Percentiles rank a stretch among this genome's conserved stretches.
These are phyloP conservation scores for Quercus tomentella DNA, from an alignment of 331 rosid species.

Conservation along the genomic window DNA sequence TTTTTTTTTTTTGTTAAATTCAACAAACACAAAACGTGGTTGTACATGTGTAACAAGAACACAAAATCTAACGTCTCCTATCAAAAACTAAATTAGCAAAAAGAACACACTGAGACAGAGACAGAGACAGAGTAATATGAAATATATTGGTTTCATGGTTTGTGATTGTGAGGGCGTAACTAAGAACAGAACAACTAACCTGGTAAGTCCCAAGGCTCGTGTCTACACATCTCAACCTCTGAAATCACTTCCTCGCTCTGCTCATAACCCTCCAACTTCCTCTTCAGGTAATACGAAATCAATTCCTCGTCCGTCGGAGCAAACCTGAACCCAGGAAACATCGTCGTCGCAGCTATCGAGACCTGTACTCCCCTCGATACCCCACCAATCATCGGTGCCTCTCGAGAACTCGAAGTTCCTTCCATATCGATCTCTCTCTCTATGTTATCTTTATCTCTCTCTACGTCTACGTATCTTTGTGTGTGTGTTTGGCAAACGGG, in stretches of 20 bases:
- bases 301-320: slow-evolving; percentile 94
- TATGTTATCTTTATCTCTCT: neutral
- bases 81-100: neutral
- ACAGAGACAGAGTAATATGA: neutral
- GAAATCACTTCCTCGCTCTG: slow-evolving; percentile 69
- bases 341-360: slow-evolving; percentile 59
- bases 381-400: slow-evolving; percentile 17
- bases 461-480: too few species aligned
- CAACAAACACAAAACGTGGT: too few species aligned
- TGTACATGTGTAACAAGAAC: too few species aligned
- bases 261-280: slow-evolving; percentile 59
- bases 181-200: slow-evolving; percentile 28
- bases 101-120: neutral
- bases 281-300: slow-evolving; percentile 70
- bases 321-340: slow-evolving; percentile 95
- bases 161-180: too few species aligned
- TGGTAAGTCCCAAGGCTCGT: slow-evolving; percentile 94
- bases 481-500: too few species aligned
- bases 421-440: neutral
- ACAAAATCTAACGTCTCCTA: too few species aligned
- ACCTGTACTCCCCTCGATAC: slow-evolving; percentile 53
- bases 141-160: too few species aligned
- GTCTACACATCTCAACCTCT: slow-evolving; percentile 75
- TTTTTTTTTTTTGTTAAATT: too few species aligned
- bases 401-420: neutral